Base-by-base conservation (phyloP, 371 early-diverging fungal genomes). In the Zopfochytrium polystomum region DNA sequence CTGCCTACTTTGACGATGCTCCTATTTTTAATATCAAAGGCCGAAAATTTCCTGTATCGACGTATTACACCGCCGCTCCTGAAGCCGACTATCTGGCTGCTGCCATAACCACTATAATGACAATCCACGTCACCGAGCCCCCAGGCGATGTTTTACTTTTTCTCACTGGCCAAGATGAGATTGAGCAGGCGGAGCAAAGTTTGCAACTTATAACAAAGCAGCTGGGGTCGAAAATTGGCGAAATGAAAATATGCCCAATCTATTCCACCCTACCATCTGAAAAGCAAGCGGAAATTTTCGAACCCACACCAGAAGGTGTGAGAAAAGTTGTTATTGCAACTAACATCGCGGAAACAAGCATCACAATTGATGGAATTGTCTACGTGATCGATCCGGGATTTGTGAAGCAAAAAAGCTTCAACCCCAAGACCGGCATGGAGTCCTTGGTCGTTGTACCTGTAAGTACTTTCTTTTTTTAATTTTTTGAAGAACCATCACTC, bases 341-440 rank as follows among this genome's bases (percentile, higher is more conserved):
- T 25, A 99, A 99, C 73, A 99, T 99, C 77, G 99, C 99, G 23
- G 99, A 99, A 72, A 99, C 99, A 0, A 96, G 96, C 2, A 90
- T 99, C 60, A 99, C 99, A 1, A 98, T 99, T 53, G 94, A 96
- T 68, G 92, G 93, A 20, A 78, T 89, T 55, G 80, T 80, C 22
- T 87, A 84, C 66, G 90, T 89, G 2, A 81, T 89, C 33, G 90
- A 89, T 60, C 75, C 95, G 5, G 99, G 99, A 1, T 94, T 98
- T 74, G 82, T 82, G 53, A 99, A 99, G 78, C 92, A 93, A 75
- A 94, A 96, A 65, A 85, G 85, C 31, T 95, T 89, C 71, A 94
- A 93, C 60, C 95, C 99, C 42, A 81, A 86, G 65, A 89, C 93
- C 3, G 94, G 95, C 23, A 95, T 98, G 92, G 98, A 96, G 77